A percentile compares a stretch with the other conserved stretches of the same genome.
Conservation (phyloP, 257 asterid species). For the Ligustrum vulgare region DNA sequence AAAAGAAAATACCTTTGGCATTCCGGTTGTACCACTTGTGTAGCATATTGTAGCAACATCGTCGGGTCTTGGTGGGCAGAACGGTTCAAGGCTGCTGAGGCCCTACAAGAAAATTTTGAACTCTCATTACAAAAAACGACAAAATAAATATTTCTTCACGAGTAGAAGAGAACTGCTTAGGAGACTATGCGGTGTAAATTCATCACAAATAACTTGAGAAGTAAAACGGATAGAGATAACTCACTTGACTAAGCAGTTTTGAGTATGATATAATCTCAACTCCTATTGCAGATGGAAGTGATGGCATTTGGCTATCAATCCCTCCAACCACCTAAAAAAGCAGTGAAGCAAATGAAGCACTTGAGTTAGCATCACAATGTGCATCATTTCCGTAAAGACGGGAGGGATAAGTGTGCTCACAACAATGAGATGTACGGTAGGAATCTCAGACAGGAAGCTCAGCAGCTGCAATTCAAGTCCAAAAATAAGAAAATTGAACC, state of each 20-base stretch:
- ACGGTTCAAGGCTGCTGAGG: slow-evolving; percentile 45
- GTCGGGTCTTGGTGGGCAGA: slow-evolving; percentile 60
- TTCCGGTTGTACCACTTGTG: slow-evolving; percentile 88
- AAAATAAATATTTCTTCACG: neutral
- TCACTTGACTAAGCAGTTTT: slow-evolving; percentile 43
- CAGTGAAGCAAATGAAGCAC: slow-evolving; percentile 4
- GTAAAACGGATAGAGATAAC: neutral
- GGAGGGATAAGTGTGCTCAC: slow-evolving; percentile 40
- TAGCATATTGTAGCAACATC: slow-evolving; percentile 80
- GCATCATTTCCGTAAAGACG: neutral
- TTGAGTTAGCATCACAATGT: neutral
- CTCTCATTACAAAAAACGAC: neutral
- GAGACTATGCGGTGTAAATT: neutral
- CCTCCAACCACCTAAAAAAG: slow-evolving; percentile 71
- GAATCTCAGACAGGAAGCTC: slow-evolving; percentile 68
- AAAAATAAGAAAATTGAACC: neutral
- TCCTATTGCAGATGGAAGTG: slow-evolving; percentile 57
- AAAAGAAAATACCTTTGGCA: slow-evolving; percentile 58
- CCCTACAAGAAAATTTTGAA: slow-evolving; percentile 42
- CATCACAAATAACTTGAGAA: neutral
- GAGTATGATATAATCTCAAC: slow-evolving; percentile 56
- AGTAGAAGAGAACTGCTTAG: neutral
- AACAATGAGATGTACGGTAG: slow-evolving; percentile 63
- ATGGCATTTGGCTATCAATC: slow-evolving; percentile 54
- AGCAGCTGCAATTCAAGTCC: slow-evolving; percentile 50